phyloP scores from a whole-genome alignment of 352 stramenopile genomes.

The Pythium chondricola region DNA sequence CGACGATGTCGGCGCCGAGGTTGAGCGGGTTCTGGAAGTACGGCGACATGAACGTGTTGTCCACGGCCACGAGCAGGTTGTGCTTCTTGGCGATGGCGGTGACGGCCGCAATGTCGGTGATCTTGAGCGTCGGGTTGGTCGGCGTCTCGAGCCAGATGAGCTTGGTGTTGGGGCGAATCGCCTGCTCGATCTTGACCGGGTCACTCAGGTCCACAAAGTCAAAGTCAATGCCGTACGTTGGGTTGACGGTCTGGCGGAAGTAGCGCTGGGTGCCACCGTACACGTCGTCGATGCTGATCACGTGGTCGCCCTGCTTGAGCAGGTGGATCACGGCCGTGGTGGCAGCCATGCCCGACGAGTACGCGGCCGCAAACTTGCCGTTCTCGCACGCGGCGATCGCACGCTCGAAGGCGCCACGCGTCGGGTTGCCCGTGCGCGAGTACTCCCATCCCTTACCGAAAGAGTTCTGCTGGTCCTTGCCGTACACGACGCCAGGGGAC shows the following conservation, averaged over 20 bases:
- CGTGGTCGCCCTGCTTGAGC: constrained; percentile 90
- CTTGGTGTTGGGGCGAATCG: constrained; percentile 89
- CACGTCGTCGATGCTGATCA: constrained; percentile 93
- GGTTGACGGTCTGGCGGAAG: constrained; percentile 88
- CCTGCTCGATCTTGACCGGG: constrained; percentile 62
- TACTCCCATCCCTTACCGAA: constrained; percentile 96
- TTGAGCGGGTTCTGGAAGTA: constrained; percentile 92
- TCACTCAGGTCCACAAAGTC: constrained; percentile 93
- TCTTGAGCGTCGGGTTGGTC: constrained; percentile 93
- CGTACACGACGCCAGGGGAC: constrained; percentile 69
- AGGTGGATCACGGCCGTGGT: constrained; percentile 86
- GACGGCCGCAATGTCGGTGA: constrained; percentile 92
- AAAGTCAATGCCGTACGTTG: constrained; percentile 90
- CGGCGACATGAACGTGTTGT: constrained; percentile 93
- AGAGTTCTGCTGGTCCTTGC: constrained; percentile 75
- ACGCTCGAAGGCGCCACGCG: constrained; percentile 90
- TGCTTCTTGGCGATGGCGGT: constrained; percentile 86
- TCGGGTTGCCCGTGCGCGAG: constrained; percentile 95
- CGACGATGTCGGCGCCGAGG: constrained; percentile 88
- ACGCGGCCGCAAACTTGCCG: constrained; percentile 84
- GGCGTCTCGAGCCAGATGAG: constrained; percentile 92
- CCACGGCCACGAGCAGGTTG: constrained; percentile 86
- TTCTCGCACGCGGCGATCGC: constrained; percentile 91
- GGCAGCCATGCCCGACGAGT: constrained; percentile 89
- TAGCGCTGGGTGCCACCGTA: constrained; percentile 95